Conservation (phyloP, 192 early-diverging fungal genomes). For the Coemansia sp. region DNA sequence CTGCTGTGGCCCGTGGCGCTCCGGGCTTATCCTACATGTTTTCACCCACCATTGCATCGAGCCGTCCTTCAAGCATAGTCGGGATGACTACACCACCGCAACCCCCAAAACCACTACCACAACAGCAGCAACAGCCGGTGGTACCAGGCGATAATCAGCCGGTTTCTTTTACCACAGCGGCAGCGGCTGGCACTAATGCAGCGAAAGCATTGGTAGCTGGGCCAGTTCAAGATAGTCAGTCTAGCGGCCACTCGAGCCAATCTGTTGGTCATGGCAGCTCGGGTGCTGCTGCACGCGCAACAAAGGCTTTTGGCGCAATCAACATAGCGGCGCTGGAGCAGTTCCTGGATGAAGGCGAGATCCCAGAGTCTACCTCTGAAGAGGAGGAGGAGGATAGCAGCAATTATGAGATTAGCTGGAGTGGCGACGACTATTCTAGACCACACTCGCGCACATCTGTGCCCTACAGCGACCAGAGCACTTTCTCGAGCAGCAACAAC, state of each 20-base stretch:
- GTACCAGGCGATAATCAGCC: too few relatives aligned
- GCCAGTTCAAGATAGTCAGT: too few relatives aligned
- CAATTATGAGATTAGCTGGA: conserved; percentile 23
- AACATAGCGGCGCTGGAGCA: conserved; percentile 44
- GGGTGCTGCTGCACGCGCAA: background rate
- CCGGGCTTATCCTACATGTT: conserved; percentile 53
- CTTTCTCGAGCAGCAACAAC: conserved; percentile 14
- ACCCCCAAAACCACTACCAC: conserved; percentile 8
- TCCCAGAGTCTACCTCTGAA: conserved; percentile 39
- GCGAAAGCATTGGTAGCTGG: background rate
- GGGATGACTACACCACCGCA: conserved; percentile 18
- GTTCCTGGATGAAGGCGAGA: conserved; percentile 43
- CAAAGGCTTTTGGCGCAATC: conserved; percentile 27
- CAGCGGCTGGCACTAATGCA: background rate
- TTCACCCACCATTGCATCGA: conserved; percentile 30
- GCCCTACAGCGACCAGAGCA: conserved; percentile 14
- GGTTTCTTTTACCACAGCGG: too few relatives aligned
- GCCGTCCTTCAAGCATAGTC: conserved; percentile 43
- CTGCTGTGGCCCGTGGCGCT: conserved; percentile 39
- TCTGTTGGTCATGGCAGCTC: background rate
- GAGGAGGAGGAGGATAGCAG: conserved; percentile 20
- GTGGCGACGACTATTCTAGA: conserved; percentile 19
- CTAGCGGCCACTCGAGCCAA: too few relatives aligned
- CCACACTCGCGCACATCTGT: background rate
- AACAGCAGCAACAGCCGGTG: background rate